Conservation (phyloP, 192 early-diverging fungal genomes). For the Helicostylum pulchrum region DNA sequence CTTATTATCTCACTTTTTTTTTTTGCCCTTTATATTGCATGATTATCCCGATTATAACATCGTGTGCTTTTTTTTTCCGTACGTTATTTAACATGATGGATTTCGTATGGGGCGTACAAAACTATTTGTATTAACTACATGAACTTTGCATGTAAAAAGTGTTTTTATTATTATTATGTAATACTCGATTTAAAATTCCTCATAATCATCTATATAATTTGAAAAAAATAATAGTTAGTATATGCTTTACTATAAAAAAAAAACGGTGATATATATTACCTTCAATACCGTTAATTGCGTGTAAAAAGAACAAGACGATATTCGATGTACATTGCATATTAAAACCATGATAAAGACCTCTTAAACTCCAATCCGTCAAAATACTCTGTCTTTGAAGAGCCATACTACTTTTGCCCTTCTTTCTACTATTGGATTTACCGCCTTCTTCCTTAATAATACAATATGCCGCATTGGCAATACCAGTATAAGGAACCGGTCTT, state of each 20-base stretch:
- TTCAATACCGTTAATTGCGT: slow-evolving; percentile 54
- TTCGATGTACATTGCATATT: slow-evolving; percentile 61
- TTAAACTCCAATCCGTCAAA: slow-evolving; percentile 52
- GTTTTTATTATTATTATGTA: too few species aligned
- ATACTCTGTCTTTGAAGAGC: background rate
- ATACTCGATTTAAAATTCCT: too few species aligned
- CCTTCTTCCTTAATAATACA: slow-evolving; percentile 77
- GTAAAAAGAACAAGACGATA: slow-evolving; percentile 56
- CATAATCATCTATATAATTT: too few species aligned
- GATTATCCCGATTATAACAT: too few species aligned
- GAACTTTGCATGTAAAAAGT: background rate
- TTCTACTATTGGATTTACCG: slow-evolving; percentile 31
- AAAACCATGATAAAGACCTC: slow-evolving; percentile 70
- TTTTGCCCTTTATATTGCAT: too few species aligned
- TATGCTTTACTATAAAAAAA: too few species aligned
- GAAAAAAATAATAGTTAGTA: too few species aligned
- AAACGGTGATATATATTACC: slow-evolving; percentile 27
- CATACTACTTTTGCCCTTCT: background rate
- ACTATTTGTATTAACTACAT: too few species aligned
- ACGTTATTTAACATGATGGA: too few species aligned
- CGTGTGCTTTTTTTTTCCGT: too few species aligned
- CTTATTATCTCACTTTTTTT: too few species aligned
- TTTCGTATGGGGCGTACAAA: too few species aligned
- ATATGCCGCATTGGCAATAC: slow-evolving; percentile 64
- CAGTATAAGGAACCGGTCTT: slow-evolving; percentile 69